These are phyloP conservation scores for Komagataella pseudopastoris DNA, from an alignment of 805 yeast species.

Conservation along the genomic window DNA sequence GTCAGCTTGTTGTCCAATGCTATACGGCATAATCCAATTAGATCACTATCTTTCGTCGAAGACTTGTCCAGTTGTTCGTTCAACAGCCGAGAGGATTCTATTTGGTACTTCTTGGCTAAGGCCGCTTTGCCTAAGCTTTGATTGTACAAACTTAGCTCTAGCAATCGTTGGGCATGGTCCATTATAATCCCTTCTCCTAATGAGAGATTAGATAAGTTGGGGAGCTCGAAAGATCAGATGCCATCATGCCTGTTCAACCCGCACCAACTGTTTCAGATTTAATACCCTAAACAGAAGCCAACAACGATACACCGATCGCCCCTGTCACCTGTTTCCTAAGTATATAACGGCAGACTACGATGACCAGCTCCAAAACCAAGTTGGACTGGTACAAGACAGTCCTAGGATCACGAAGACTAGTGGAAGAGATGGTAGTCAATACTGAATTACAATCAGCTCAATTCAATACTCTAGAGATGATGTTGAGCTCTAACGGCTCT, in stretches of 20 bases:
- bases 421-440: neutral
- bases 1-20: constrained; percentile 3
- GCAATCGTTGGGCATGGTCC: neutral
- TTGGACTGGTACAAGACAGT: neutral
- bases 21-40: neutral
- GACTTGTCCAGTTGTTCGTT: constrained; percentile 1
- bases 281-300: neutral
- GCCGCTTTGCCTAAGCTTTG: neutral
- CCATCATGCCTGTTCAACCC: neutral
- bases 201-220: neutral
- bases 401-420: neutral
- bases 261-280: neutral
- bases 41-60: constrained; percentile 3
- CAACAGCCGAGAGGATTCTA: constrained; percentile 2
- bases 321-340: neutral
- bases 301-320: neutral
- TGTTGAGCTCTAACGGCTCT: constrained; percentile 9
- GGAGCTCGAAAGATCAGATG: neutral
- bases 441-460: neutral
- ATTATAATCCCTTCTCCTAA: neutral
- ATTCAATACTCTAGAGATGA: constrained; percentile 13
- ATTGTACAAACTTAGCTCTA: neutral
- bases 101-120: neutral
- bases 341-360: neutral
- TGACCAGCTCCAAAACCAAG: neutral